Conservation (phyloP, 805 yeast genomes). For the Wickerhamiella vanderwaltii region DNA sequence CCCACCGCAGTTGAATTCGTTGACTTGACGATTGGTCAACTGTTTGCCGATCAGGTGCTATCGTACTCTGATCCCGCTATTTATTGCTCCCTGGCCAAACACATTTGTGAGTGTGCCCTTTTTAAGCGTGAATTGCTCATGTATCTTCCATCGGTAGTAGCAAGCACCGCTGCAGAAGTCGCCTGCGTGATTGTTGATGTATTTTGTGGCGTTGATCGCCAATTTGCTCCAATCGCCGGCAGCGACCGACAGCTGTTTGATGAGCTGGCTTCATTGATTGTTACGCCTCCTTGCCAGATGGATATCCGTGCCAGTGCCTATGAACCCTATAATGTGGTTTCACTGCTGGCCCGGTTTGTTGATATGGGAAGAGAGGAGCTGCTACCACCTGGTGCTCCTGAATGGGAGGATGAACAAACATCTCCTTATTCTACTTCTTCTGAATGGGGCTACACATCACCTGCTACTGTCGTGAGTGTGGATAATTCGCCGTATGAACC, state of each 20-base stretch:
- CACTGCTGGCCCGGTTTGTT: constrained; percentile 7
- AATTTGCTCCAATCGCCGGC: constrained; percentile 13
- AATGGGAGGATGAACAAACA: neutral
- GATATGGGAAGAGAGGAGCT: neutral
- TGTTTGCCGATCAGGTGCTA: constrained; percentile 11
- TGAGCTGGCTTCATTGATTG: constrained; percentile 19
- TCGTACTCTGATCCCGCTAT: constrained; percentile 10
- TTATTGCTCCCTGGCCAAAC: constrained; percentile 23
- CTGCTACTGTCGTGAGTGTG: constrained; percentile 7
- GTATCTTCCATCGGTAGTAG: constrained; percentile 25
- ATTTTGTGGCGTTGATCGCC: constrained; percentile 15
- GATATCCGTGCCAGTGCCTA: neutral
- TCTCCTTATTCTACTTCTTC: constrained; percentile 4
- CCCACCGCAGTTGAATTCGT: constrained; percentile 43
- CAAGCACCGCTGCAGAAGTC: constrained; percentile 28
- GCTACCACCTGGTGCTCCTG: neutral
- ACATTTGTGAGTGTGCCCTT: constrained; percentile 29
- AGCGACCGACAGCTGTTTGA: constrained; percentile 19
- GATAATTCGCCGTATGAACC: constrained; percentile 1
- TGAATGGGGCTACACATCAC: constrained; percentile 5
- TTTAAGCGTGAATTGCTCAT: constrained; percentile 25
- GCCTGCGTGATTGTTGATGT: constrained; percentile 23
- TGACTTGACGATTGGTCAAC: constrained; percentile 17
- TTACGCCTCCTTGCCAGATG: constrained; percentile 17
- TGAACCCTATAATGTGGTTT: constrained; percentile 6